phyloP scores from a whole-genome alignment of 202 grass and related monocot genomes.

The Elaeis oleifera region DNA sequence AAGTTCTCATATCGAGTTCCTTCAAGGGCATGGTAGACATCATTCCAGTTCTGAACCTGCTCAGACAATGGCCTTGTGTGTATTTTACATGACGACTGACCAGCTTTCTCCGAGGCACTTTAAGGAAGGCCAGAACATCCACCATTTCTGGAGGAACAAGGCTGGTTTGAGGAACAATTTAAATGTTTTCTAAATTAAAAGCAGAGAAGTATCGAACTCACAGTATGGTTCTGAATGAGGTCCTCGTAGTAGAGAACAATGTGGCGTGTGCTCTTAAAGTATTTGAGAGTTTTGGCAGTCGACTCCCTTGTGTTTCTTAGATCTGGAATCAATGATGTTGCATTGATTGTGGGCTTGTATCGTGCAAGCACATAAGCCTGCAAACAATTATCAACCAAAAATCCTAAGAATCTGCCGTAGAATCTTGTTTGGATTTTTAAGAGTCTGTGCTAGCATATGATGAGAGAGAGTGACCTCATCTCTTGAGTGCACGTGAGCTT shows the following conservation, averaged over 20 bases:
- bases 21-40: conserved; percentile 52
- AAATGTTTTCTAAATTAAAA: too few species aligned
- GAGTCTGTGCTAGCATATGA: too few species aligned
- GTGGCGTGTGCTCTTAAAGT: conserved; percentile 51
- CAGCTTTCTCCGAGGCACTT: conserved; percentile 44
- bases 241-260: conserved; percentile 74
- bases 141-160: conserved; percentile 36
- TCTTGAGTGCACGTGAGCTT: conserved; percentile 80
- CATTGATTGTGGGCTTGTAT: conserved; percentile 74
- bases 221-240: conserved; percentile 56
- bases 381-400: not conserved
- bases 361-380: conserved; percentile 68
- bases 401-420: too few species aligned
- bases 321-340: conserved; percentile 34
- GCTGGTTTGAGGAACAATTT: too few species aligned
- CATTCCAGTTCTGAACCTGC: conserved; percentile 72
- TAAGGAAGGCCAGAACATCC: conserved; percentile 69
- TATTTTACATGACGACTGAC: conserved; percentile 69
- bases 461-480: conserved; percentile 38
- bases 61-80: conserved; percentile 50
- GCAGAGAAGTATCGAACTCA: conserved; percentile 31
- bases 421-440: too few species aligned
- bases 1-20: conserved; percentile 61
- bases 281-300: conserved; percentile 38
- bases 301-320: conserved; percentile 41